Percentiles rank a stretch among this genome's conserved stretches.
phyloP scores from a whole-genome alignment of 352 stramenopile genomes.

The Phytophthora ramorum region DNA sequence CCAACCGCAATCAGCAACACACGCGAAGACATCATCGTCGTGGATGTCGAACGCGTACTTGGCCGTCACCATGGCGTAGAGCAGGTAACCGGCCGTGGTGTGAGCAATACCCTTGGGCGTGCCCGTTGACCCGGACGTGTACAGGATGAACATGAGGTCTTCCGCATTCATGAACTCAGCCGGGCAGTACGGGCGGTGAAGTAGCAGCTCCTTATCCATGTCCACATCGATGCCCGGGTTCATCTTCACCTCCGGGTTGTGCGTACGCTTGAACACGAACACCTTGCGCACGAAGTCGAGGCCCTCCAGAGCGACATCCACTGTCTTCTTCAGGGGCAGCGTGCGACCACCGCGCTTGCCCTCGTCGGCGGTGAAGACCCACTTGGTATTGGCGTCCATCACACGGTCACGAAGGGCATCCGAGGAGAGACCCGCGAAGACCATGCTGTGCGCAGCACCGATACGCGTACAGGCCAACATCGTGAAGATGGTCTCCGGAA shows the following conservation, averaged over 20 bases:
- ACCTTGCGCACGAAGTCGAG: conserved; percentile 92
- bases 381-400: conserved; percentile 85
- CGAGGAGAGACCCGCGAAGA: conserved; percentile 96
- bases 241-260: conserved; percentile 74
- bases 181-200: conserved; percentile 94
- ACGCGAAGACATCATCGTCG: conserved; percentile 94
- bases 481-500: conserved; percentile 95
- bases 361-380: conserved; percentile 93
- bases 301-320: conserved; percentile 91
- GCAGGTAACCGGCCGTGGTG: conserved; percentile 95
- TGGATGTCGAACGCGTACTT: conserved; percentile 95
- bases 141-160: conserved; percentile 97
- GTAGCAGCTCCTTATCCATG: conserved; percentile 91
- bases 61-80: conserved; percentile 94
- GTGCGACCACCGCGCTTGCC: conserved; percentile 93
- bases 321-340: conserved; percentile 95
- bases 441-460: conserved; percentile 96
- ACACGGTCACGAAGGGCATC: conserved; percentile 96
- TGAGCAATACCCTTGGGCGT: conserved; percentile 96
- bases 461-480: conserved; percentile 98
- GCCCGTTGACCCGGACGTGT: conserved; percentile 97
- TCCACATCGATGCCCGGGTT: conserved; percentile 90
- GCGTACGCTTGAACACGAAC: conserved; percentile 94
- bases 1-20: conserved; percentile 96
- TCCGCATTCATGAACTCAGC: conserved; percentile 96